phyloP scores from a whole-genome alignment of 805 yeast species.

The Scheffersomyces lignosus region DNA sequence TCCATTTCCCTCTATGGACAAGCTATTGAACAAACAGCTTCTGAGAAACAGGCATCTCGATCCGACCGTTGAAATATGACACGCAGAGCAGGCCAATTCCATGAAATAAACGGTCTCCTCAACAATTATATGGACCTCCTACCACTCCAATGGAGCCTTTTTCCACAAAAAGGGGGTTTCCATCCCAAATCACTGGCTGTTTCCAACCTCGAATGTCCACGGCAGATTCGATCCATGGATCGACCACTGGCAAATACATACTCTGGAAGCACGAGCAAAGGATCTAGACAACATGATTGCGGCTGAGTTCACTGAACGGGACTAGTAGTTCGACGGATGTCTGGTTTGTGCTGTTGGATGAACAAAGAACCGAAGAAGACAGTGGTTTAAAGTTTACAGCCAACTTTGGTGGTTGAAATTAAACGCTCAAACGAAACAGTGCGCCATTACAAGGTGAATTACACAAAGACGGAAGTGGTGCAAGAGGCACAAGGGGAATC shows the following conservation, averaged over 20 bases:
- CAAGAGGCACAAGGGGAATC: too few relatives aligned
- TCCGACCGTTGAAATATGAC: background rate
- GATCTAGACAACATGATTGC: constrained; percentile 45
- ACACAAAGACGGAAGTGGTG: too few relatives aligned
- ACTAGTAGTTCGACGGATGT: too few relatives aligned
- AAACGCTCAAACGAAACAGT: too few relatives aligned
- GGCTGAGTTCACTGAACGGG: background rate
- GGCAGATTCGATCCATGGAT: background rate
- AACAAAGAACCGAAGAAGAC: background rate
- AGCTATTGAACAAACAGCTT: too few relatives aligned
- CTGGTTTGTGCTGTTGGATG: background rate
- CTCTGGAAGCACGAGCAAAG: constrained; percentile 43
- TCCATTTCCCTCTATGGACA: too few relatives aligned
- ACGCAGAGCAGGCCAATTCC: background rate
- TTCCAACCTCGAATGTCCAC: background rate
- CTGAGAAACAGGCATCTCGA: too few relatives aligned
- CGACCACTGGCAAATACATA: constrained; percentile 24
- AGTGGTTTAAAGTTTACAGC: background rate
- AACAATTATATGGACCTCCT: too few relatives aligned
- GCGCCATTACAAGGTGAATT: too few relatives aligned
- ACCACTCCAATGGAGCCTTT: background rate
- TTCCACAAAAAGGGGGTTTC: background rate
- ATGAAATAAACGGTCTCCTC: background rate
- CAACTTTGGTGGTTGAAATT: background rate
- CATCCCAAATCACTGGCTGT: background rate